Conservation (phyloP, 2,329 filamentous ascomycete genomes). For the Colletotrichum horii region DNA sequence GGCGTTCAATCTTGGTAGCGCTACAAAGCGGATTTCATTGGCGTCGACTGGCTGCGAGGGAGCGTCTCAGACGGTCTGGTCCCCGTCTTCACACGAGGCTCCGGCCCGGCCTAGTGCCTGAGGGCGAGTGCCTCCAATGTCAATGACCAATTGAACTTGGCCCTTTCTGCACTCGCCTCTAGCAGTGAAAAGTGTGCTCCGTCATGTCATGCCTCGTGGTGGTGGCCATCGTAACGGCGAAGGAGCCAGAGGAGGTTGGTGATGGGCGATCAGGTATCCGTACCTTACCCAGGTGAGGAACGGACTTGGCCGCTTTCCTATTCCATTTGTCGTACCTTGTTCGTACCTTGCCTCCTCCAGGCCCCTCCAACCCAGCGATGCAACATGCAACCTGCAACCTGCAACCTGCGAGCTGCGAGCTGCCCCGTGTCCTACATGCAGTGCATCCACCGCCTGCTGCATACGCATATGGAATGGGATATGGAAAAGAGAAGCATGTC, state of each 20-base stretch:
- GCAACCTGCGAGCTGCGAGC: not conserved
- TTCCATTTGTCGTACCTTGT: not conserved
- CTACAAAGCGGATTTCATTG: not conserved
- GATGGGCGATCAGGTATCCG: not conserved
- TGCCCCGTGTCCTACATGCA: constrained; percentile 12
- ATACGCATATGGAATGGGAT: not conserved
- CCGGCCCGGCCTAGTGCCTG: not conserved
- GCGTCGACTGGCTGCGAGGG: constrained; percentile 5
- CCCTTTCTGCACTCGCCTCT: not conserved
- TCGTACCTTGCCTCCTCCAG: not conserved
- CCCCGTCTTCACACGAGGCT: constrained; percentile 2
- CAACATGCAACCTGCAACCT: not conserved
- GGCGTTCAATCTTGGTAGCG: constrained; percentile 5
- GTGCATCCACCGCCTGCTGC: not conserved
- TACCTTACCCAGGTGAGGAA: not conserved
- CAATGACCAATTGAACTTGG: not conserved
- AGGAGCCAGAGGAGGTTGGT: not conserved
- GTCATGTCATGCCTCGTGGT: constrained; percentile 5
- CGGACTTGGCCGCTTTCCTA: not conserved
- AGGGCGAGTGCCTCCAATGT: not conserved
- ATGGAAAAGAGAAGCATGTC: not conserved
- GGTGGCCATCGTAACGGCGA: not conserved
- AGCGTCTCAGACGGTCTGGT: constrained; percentile 4
- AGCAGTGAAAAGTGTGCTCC: not conserved
- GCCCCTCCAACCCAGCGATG: not conserved